Evolutionary conservation across 495 filamentous ascomycete species (phyloP), one percentile per base, ranked within the genome.

Genomic region (Lichina pygmaea): DNA sequence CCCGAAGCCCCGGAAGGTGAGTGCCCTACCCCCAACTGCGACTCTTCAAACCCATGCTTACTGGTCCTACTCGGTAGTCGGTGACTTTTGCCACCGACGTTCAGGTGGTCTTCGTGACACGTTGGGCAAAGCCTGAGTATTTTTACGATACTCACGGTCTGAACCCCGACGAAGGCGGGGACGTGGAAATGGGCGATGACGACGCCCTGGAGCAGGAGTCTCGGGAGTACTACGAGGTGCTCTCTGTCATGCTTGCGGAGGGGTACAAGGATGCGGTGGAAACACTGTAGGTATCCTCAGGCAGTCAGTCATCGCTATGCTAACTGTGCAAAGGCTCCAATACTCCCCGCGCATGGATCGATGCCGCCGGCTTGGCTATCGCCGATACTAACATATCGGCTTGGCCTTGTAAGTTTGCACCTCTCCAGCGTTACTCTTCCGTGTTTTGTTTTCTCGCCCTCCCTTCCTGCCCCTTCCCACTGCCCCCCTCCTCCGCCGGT

Each of bases 121-220:
- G 13, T 15, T 39, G 36, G 36, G 13, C 6, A 3, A 5, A 39
- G 36, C 36, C 36, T 6, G 36, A 11, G 1, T 11, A 2, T 5
- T 2, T 11, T 24, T 24, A 24, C 24, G 4, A 24, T 4, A 4
- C 1, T 2, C 13, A 3, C 2, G 10, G 2, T 2, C 3, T 39
- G 11, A 11, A 39, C 11, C 13, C 13, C 36, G 48, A 93, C 66
- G 53, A 93, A 94, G n/a, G 77, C 69, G 42, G 73, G 66, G 46
- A 86, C 66, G 55, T 92, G 74, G 34, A 93, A 11, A 39, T 39
- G 36, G 13, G 11, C 36, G 36, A 39, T 39, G 36, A 39, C 36
- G 36, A 15, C 11, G 13, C 36, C 36, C 36, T 39, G 36, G 36
- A 39, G 36, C 36, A 15, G 36, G 36, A 39, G 10, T 39, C 36